Conservation (phyloP, 768 basidiomycete genomes). For the Gyrodon lividus region DNA sequence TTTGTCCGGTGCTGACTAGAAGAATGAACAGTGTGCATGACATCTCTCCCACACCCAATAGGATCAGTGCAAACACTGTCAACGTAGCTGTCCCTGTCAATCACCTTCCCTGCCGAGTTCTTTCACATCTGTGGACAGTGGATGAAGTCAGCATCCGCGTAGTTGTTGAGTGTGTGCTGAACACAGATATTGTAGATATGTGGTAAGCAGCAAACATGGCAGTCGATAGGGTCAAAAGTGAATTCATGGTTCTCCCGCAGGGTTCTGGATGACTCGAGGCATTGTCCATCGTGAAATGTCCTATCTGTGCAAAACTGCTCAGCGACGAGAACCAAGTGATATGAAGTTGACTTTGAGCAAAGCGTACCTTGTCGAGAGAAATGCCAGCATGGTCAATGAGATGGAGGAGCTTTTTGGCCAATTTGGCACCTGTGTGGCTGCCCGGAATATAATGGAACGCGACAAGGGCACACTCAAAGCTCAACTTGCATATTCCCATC, state of each 20-base stretch:
- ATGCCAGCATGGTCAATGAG: slow-evolving; percentile 3
- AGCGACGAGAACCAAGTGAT: slow-evolving; percentile 1
- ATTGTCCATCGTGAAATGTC: slow-evolving; percentile 15
- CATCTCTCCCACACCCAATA: not conserved
- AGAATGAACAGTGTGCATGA: not conserved
- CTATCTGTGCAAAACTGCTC: slow-evolving; percentile 12
- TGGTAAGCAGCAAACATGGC: slow-evolving; percentile 18
- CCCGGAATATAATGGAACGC: too few species aligned
- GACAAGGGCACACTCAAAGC: slow-evolving; percentile 6
- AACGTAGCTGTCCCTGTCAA: too few species aligned
- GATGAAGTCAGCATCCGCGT: not conserved
- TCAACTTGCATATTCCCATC: not conserved
- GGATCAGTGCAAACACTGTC: not conserved
- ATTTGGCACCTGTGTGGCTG: not conserved
- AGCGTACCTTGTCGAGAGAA: slow-evolving; percentile 3
- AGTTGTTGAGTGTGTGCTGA: slow-evolving; percentile 10
- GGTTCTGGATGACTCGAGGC: slow-evolving; percentile 1
- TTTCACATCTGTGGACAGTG: not conserved
- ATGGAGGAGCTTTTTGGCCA: not conserved
- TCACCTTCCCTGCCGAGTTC: too few species aligned
- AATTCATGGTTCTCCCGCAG: slow-evolving; percentile 3
- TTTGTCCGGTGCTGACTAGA: not conserved
- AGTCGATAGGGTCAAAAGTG: slow-evolving; percentile 11
- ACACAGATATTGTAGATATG: slow-evolving; percentile 20
- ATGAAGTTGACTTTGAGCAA: too few species aligned